Conservation (phyloP, 179 eudicot genomes). For the Carnegiea gigantea region DNA sequence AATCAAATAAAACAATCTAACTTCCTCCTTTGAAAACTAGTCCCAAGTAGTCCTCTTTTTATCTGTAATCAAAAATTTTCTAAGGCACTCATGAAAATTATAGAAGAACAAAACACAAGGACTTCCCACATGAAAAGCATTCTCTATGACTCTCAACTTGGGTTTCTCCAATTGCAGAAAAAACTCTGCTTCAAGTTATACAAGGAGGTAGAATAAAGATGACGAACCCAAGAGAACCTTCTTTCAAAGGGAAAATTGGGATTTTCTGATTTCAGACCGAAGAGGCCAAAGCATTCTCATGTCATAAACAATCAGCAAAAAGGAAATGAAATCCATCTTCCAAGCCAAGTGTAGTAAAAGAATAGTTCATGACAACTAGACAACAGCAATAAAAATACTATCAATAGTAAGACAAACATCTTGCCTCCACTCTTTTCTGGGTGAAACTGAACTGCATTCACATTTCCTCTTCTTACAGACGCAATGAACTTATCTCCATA, state of each 20-base stretch:
- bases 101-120: not conserved
- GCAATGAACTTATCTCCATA: slow-evolving; percentile 88
- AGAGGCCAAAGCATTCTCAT: not conserved
- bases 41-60: not conserved
- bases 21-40: not conserved
- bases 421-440: slow-evolving; percentile 99
- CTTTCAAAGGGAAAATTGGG: not conserved
- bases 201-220: not conserved
- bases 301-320: not conserved
- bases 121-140: not conserved
- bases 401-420: slow-evolving; percentile 11
- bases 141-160: not conserved
- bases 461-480: slow-evolving; percentile 82
- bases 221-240: not conserved
- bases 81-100: not conserved
- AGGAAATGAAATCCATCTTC: not conserved
- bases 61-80: not conserved
- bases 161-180: not conserved
- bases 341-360: not conserved
- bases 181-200: not conserved
- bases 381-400: not conserved
- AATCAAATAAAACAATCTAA: not conserved
- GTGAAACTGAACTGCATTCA: slow-evolving; percentile 95
- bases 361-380: not conserved
- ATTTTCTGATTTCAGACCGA: not conserved